phyloP scores from a whole-genome alignment of 371 early-diverging fungal genomes.

The Rhizopus sp. region DNA sequence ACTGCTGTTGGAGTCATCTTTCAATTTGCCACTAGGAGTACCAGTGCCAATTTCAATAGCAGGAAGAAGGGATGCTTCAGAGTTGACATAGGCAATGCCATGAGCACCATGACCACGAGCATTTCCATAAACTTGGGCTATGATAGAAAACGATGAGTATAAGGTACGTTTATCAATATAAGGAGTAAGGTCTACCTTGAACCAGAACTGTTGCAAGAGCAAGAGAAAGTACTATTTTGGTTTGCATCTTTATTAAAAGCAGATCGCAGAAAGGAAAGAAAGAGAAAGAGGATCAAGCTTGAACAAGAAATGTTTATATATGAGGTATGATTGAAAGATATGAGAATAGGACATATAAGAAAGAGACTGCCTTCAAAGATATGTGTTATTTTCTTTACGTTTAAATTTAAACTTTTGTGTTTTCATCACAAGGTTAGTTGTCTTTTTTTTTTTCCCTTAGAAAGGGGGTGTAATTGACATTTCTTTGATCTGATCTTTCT shows the following conservation, averaged over 20 bases:
- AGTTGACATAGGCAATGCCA: too few species aligned
- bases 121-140: constrained; percentile 9
- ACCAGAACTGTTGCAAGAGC: constrained; percentile 20
- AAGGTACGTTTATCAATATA: neutral
- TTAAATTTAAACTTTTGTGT: constrained; percentile 4
- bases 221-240: constrained; percentile 19
- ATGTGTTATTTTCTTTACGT: neutral
- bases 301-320: neutral
- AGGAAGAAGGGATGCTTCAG: too few species aligned
- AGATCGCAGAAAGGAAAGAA: neutral
- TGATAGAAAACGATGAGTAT: neutral
- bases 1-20: too few species aligned
- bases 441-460: too few species aligned
- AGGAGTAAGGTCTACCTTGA: constrained; percentile 8
- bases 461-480: neutral
- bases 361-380: neutral
- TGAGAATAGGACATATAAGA: neutral
- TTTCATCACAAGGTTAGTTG: neutral
- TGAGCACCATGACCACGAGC: too few species aligned
- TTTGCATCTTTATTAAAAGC: constrained; percentile 17
- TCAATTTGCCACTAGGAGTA: too few species aligned
- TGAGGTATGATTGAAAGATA: constrained; percentile 1
- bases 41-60: too few species aligned
- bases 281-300: constrained; percentile 6
- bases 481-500: neutral